Evolutionary conservation across 345 rosid genomes (phyloP), one percentile per base, ranked within the genome.

Genomic region (Bruguiera parviflora): DNA sequence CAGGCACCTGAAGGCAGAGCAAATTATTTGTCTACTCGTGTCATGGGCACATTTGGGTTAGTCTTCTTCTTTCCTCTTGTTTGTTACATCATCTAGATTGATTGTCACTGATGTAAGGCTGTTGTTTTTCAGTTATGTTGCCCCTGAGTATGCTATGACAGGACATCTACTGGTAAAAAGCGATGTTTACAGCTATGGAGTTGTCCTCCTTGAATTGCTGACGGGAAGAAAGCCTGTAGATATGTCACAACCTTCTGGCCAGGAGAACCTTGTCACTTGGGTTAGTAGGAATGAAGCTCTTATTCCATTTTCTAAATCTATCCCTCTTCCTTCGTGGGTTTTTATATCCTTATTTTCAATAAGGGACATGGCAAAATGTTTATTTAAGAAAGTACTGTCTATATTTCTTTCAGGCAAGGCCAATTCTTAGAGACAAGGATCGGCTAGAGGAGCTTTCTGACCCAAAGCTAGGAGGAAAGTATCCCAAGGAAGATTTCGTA

Each of bases 71-170:
- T 68, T 63, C 29, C 53, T 66, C 8, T 7, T 21, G 37, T 25
- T 8, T 49, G 47, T n/a, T 19, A n/a, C 46, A 62, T 73, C 32
- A 65, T 51, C 19, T 56, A 37, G 33, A 49, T 39, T 21, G 58
- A 29, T 27, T 58, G 28, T 52, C 49, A 43, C 35, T 57, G 63
- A 43, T 69, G 8, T 35, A 65, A 74, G 29, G 25, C 16, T 35
- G 58, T 76, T 73, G 22, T 18, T 80, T 72, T 76, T 63, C 76
- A 95, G 99, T 72, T 95, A 95, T 76, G 99, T 95, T 64, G 99
- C 99, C 37, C 99, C 99, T 5, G 99, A 95, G 80, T 95, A 95
- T 87, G 99, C 99, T 59, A 95, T 95, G 99, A 95, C 99, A 0
- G 99, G 99, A 78, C 99, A 95, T 84, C 83, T 92, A 71, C 87